Conservation (phyloP, 305 asterid species). For the Solanum hybrid region DNA sequence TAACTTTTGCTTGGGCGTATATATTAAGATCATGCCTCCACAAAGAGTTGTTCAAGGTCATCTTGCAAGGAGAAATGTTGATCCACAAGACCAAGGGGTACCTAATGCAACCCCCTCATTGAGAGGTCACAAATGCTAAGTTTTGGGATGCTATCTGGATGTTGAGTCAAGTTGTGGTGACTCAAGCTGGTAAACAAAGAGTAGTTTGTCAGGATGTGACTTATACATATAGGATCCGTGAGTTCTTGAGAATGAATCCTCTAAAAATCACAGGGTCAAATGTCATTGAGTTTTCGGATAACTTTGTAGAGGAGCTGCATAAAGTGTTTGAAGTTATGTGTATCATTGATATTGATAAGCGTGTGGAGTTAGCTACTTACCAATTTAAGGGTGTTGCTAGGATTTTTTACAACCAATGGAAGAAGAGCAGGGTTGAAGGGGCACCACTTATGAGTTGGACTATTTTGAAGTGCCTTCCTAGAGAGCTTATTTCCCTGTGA, state of each 20-base stretch:
- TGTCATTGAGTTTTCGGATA: too few relatives aligned
- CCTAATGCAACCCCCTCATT: background rate
- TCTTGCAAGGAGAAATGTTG: background rate
- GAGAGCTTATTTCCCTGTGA: background rate
- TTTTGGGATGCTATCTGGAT: too few relatives aligned
- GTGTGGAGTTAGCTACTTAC: background rate
- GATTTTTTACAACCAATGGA: background rate
- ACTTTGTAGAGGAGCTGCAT: too few relatives aligned
- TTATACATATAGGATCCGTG: too few relatives aligned
- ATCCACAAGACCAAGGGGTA: background rate
- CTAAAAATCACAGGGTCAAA: too few relatives aligned
- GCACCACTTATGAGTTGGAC: background rate
- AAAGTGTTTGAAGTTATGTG: background rate
- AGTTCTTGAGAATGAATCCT: too few relatives aligned
- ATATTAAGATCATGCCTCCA: background rate
- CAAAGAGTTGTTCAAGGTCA: background rate
- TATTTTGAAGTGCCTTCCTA: background rate
- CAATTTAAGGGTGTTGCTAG: background rate
- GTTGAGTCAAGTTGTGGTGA: too few relatives aligned
- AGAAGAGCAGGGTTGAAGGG: background rate
- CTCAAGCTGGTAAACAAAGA: too few relatives aligned
- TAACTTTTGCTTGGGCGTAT: background rate
- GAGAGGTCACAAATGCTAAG: background rate
- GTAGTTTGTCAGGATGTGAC: too few relatives aligned
- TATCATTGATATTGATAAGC: background rate